A percentile compares a stretch with the other conserved stretches of the same genome.
These are phyloP conservation scores for Rhizophagus prolifer DNA, from an alignment of 192 early-diverging fungal genomes.

Conservation along the genomic window DNA sequence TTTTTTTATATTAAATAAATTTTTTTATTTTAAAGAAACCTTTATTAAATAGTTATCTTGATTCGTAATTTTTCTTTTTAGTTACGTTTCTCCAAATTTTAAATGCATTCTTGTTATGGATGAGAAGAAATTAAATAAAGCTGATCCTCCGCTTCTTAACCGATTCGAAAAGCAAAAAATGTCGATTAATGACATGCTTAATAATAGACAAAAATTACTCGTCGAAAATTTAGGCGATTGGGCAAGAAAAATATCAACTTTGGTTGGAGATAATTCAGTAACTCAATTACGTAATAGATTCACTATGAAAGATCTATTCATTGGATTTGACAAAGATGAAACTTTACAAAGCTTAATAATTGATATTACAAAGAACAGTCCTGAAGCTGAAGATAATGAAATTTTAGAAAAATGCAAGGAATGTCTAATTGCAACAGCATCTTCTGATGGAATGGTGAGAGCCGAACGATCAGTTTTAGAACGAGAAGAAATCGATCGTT, in stretches of 20 bases:
- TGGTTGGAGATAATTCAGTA: not conserved
- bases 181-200: slow-evolving; percentile 8
- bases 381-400: not conserved
- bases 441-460: slow-evolving; percentile 29
- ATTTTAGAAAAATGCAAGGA: slow-evolving; percentile 29
- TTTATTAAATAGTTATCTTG: not conserved
- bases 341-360: slow-evolving; percentile 30
- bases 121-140: slow-evolving; percentile 6
- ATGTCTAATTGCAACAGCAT: slow-evolving; percentile 18
- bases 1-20: too few species aligned
- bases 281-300: not conserved
- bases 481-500: not conserved
- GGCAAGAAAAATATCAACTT: slow-evolving; percentile 22
- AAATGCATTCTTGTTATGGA: slow-evolving; percentile 29
- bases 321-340: slow-evolving; percentile 21
- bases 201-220: not conserved
- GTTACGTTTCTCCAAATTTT: slow-evolving; percentile 5
- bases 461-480: slow-evolving; percentile 3
- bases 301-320: slow-evolving; percentile 19
- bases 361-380: not conserved
- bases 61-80: not conserved
- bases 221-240: not conserved
- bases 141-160: slow-evolving; percentile 26
- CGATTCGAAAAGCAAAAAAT: slow-evolving; percentile 27
- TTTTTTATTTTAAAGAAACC: too few species aligned